Evolutionary conservation across 192 early-diverging fungal species (phyloP).

Genomic region (Mortierella alpina): DNA sequence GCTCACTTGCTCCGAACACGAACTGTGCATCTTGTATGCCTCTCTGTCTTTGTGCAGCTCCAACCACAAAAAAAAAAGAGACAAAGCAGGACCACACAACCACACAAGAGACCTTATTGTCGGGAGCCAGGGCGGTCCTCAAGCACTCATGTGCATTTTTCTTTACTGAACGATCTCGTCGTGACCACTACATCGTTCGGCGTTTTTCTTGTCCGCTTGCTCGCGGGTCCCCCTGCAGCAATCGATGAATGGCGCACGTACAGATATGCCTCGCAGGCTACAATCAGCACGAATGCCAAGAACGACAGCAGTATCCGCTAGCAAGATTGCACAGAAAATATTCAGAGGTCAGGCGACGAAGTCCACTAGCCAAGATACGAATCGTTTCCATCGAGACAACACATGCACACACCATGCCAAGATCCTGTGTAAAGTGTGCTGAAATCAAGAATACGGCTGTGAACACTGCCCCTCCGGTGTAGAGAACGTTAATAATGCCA

Average conservation of each 20-base stretch:
- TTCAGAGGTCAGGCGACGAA: background rate
- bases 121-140: too few relatives aligned
- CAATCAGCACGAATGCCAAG: conserved; percentile 35
- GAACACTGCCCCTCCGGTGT: conserved; percentile 43
- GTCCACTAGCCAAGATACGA: background rate
- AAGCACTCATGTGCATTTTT: background rate
- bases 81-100: too few relatives aligned
- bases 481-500: conserved; percentile 47
- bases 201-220: conserved; percentile 3
- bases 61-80: too few relatives aligned
- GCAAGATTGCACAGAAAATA: background rate
- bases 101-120: too few relatives aligned
- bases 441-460: conserved; percentile 48
- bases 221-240: background rate
- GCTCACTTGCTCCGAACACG: too few relatives aligned
- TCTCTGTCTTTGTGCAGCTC: too few relatives aligned
- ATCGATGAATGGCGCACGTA: conserved; percentile 33
- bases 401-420: conserved; percentile 23
- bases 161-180: conserved; percentile 11
- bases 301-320: conserved; percentile 38
- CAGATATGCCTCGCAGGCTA: conserved; percentile 43
- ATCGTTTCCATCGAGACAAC: background rate
- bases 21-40: too few relatives aligned
- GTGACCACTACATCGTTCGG: conserved; percentile 31
- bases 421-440: conserved; percentile 37